Evolutionary conservation across 2,329 filamentous ascomycete genomes (phyloP), one percentile per base, ranked within the genome.

Genomic region (Neonectria faginata): DNA sequence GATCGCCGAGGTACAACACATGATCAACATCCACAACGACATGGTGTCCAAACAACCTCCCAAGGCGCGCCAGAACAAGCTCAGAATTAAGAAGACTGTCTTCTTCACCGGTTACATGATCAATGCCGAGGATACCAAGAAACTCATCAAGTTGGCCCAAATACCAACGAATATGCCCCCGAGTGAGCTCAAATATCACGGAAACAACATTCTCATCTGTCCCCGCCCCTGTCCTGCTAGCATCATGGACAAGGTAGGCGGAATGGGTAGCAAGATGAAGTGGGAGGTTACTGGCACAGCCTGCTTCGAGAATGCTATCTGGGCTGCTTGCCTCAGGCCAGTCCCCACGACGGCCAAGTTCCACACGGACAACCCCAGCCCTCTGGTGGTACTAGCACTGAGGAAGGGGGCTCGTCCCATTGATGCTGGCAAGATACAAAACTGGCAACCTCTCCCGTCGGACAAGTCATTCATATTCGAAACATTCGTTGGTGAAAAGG

Each of bases 41-140:
- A 81, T 86, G 25, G 62, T 80, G 50, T 63, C 65, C 8, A 74
- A 73, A 25, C 72, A 77, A 52, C 69, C 79, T 67, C 53, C 79
- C 76, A 62, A 81, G 45, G 64, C 72, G 16, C 79, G 78, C 27
- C 78, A 77, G 52, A 77, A 80, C 44, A 81, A 80, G 50, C 84
- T 96, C 65, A 85, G 88, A 70, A 93, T 99, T 76, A 93, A 92
- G 78, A 94, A 94, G 76, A 93, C 89, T 1, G 91, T 97, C 54
- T 93, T 94, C 79, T 97, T 95, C 80, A 97, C 96, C 1, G 93
- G 93, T 54, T 98, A 99, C 79, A 88, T 97, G 79, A 90, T 99
- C 69, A 85, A 85, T 44, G 84, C 88, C 52, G 83, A 87, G 27
- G 92, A 96, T 77, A 91, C 90, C 2, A 87, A 92, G 74, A 88